Conservation (phyloP, 225 moss, liverwort and hornwort genomes). For the Asterella californica region DNA sequence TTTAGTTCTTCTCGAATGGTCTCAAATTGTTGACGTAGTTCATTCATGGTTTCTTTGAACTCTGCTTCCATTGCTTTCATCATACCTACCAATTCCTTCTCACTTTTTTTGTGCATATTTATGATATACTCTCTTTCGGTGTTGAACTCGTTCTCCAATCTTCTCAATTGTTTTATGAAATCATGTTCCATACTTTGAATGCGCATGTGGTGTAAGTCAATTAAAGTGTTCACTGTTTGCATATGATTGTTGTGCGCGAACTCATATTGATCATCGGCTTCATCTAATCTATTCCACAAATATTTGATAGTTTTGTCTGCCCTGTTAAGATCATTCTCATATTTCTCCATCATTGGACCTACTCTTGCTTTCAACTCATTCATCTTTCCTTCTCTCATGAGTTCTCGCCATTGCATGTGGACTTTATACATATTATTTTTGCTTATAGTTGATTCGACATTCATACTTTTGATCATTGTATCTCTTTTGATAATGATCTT, state of each 20-base stretch:
- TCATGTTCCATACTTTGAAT: constrained; percentile 76
- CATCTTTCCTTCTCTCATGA: constrained; percentile 57
- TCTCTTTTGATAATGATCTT: neutral
- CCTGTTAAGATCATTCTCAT: constrained; percentile 41
- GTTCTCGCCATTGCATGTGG: constrained; percentile 65
- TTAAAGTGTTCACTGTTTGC: constrained; percentile 49
- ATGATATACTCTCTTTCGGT: constrained; percentile 57
- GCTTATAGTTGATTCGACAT: constrained; percentile 56
- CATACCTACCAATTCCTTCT: constrained; percentile 62
- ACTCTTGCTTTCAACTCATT: constrained; percentile 40
- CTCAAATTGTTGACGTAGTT: constrained; percentile 77
- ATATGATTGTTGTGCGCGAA: constrained; percentile 48
- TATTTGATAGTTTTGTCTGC: constrained; percentile 37
- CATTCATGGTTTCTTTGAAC: constrained; percentile 62
- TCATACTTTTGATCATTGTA: constrained; percentile 14
- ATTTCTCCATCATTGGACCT: constrained; percentile 40
- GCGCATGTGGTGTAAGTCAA: constrained; percentile 47
- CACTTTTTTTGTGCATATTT: constrained; percentile 39
- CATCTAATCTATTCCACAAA: constrained; percentile 31
- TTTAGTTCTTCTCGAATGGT: constrained; percentile 76
- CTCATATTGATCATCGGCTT: constrained; percentile 48
- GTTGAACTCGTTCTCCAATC: constrained; percentile 58
- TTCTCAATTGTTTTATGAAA: constrained; percentile 55
- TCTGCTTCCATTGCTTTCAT: constrained; percentile 72
- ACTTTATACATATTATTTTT: constrained; percentile 62